phyloP scores from a whole-genome alignment of 2,329 filamentous ascomycete genomes.

The Dactylella cylindrospora region DNA sequence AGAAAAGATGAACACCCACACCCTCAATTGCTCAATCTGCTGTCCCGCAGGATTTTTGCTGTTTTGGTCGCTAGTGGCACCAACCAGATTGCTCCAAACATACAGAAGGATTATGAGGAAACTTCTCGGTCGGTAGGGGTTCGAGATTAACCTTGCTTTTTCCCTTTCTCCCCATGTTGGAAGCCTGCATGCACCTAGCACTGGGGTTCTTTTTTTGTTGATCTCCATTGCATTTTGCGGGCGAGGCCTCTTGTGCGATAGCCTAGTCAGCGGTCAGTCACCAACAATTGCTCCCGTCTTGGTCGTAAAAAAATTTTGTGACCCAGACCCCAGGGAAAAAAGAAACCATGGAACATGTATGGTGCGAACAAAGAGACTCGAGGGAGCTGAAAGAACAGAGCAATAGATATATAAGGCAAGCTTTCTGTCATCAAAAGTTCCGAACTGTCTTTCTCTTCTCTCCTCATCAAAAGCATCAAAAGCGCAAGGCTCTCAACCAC shows the following conservation, averaged over 20 bases:
- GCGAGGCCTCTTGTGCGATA: not conserved
- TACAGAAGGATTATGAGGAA: slow-evolving; percentile 38
- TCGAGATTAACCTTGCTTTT: slow-evolving; percentile 29
- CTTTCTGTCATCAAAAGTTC: slow-evolving; percentile 31
- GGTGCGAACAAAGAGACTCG: slow-evolving; percentile 4
- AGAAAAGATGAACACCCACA: slow-evolving; percentile 1
- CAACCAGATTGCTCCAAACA: slow-evolving; percentile 25
- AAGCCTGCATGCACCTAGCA: not conserved
- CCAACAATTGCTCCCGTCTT: slow-evolving; percentile 36
- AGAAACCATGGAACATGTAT: too few relatives aligned
- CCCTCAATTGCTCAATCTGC: not conserved
- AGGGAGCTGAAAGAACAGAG: slow-evolving; percentile 10
- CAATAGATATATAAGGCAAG: slow-evolving; percentile 36
- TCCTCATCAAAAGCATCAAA: slow-evolving; percentile 14
- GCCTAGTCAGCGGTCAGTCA: not conserved
- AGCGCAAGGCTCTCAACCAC: slow-evolving; percentile 8
- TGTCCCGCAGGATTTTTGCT: slow-evolving; percentile 20
- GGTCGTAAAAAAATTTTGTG: slow-evolving; percentile 8
- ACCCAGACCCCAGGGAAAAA: not conserved
- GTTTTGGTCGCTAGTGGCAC: slow-evolving; percentile 28
- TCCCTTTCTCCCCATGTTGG: not conserved
- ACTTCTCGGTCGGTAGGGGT: slow-evolving; percentile 14
- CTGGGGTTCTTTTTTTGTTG: not conserved
- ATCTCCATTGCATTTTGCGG: not conserved
- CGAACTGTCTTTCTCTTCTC: slow-evolving; percentile 15